A percentile compares a stretch with the other conserved stretches of the same genome.
These are phyloP conservation scores for Neonothopanus nambi DNA, from an alignment of 1,284 basidiomycete genomes.

Conservation along the genomic window DNA sequence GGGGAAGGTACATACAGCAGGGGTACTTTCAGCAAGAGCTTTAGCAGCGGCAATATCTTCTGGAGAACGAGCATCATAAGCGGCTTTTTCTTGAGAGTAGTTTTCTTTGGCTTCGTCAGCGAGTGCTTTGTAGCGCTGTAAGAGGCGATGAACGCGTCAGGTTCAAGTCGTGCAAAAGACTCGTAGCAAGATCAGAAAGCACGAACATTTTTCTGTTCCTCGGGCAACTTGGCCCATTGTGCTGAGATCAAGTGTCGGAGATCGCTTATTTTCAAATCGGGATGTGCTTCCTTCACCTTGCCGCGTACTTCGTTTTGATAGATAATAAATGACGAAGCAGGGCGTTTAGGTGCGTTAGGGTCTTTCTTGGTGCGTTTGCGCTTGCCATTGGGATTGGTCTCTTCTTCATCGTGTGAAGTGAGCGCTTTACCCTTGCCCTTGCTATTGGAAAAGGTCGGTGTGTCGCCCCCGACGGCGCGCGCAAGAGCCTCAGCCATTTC, in stretches of 20 bases:
- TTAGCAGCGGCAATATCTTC: constrained; percentile 46
- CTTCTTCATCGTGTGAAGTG: constrained; percentile 36
- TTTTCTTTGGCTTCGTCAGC: constrained; percentile 45
- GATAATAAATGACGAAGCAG: constrained; percentile 91
- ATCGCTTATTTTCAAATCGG: constrained; percentile 70
- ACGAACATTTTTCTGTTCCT: constrained; percentile 72
- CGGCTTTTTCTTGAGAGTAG: constrained; percentile 50
- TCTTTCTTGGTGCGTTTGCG: constrained; percentile 71
- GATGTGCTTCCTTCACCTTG: constrained; percentile 65
- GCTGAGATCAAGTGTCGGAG: constrained; percentile 72
- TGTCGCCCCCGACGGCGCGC: constrained; percentile 28
- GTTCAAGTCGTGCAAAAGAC: constrained; percentile 26
- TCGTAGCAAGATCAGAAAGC: constrained; percentile 23
- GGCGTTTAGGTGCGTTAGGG: constrained; percentile 93
- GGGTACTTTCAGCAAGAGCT: constrained; percentile 38
- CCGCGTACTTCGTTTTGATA: constrained; percentile 93
- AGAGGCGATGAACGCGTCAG: constrained; percentile 7
- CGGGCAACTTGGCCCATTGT: constrained; percentile 71
- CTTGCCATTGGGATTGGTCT: constrained; percentile 45
- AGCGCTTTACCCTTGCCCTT: constrained; percentile 55
- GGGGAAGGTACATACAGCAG: constrained; percentile 32
- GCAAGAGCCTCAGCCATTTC: constrained; percentile 57
- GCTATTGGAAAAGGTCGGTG: constrained; percentile 16
- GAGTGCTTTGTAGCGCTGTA: constrained; percentile 41
- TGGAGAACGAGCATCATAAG: constrained; percentile 51